Conservation (phyloP, 176 grass and related monocot species). For the Sorghum bicolor region DNA sequence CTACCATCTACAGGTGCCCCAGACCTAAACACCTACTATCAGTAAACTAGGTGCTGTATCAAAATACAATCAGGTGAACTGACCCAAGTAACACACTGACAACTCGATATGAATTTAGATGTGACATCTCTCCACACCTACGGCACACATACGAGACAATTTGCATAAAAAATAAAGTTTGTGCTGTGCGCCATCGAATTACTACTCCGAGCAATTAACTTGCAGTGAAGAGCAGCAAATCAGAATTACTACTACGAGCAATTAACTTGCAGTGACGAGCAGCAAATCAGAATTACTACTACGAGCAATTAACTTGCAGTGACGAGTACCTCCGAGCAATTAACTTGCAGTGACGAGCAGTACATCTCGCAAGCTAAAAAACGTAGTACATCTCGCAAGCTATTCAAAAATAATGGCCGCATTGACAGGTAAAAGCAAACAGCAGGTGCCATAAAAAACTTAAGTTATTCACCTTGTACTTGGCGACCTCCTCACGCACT, state of each 20-base stretch:
- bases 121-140: too few species aligned
- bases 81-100: background rate
- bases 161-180: background rate
- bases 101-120: background rate
- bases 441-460: background rate
- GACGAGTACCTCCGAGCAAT: background rate
- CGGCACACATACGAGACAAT: background rate
- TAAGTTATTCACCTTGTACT: conserved; percentile 57
- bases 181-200: background rate
- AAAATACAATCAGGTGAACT: background rate
- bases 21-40: background rate
- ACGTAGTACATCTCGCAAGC: too few species aligned
- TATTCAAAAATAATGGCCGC: too few species aligned
- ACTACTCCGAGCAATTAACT: background rate
- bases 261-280: too few species aligned
- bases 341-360: background rate
- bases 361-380: too few species aligned
- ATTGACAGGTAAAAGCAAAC: background rate
- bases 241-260: too few species aligned
- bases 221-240: background rate
- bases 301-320: too few species aligned
- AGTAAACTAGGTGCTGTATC: background rate
- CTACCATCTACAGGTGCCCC: background rate
- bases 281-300: too few species aligned
- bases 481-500: conserved; percentile 73